Conservation (phyloP, 805 yeast genomes). For the Starmera caribaea region DNA sequence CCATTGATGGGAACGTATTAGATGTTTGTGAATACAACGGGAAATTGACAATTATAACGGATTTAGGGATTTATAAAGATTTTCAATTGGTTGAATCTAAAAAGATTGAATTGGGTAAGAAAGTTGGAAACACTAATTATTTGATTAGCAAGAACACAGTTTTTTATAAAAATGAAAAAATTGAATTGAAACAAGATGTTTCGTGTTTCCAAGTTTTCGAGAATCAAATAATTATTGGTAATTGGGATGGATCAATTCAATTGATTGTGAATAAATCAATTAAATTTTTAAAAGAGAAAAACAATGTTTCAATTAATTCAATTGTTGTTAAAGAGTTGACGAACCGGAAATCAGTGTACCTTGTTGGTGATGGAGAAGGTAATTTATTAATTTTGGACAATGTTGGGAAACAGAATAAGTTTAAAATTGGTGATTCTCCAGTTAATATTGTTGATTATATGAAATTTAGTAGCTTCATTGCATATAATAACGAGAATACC, state of each 20-base stretch:
- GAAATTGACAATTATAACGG: not conserved
- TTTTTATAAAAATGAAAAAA: not conserved
- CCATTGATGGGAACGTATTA: conserved; percentile 8
- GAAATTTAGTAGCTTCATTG: conserved; percentile 4
- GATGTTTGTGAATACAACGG: conserved; percentile 4
- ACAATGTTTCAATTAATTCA: conserved; percentile 10
- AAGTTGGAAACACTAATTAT: not conserved
- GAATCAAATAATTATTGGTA: conserved; percentile 7
- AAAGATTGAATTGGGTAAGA: no score
- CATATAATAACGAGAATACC: conserved; percentile 11
- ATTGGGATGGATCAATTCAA: conserved; percentile 14
- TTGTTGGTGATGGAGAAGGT: conserved; percentile 18
- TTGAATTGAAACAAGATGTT: conserved; percentile 7
- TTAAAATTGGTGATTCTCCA: conserved; percentile 15
- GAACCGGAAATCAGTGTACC: not conserved
- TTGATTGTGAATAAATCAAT: conserved; percentile 4
- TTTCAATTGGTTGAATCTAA: not conserved
- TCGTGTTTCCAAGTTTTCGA: conserved; percentile 6
- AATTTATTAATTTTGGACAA: conserved; percentile 3
- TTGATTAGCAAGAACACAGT: not conserved
- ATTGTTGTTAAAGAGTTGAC: conserved; percentile 7
- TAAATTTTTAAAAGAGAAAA: conserved; percentile 1
- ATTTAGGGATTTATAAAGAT: conserved; percentile 6
- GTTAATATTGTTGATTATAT: conserved; percentile 9
- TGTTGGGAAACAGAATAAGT: not conserved